Evolutionary conservation across 495 filamentous ascomycete genomes (phyloP).

Genomic region (Lichenothelia convexa): DNA sequence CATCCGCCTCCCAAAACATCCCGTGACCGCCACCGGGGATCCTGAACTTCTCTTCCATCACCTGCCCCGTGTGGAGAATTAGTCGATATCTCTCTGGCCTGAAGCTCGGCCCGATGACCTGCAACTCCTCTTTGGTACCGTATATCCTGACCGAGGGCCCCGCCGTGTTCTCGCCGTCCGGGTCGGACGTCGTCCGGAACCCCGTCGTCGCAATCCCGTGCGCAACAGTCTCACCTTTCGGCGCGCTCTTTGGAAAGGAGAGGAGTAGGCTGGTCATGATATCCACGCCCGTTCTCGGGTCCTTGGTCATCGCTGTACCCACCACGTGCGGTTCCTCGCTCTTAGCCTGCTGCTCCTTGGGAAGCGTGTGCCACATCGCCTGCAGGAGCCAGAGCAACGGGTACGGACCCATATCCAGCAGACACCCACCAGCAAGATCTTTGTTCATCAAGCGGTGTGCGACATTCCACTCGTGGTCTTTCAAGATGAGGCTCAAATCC

Average conservation of each 20-base stretch:
- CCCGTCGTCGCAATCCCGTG: slow-evolving; percentile 66
- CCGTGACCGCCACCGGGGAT: slow-evolving; percentile 50
- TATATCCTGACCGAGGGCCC: slow-evolving; percentile 62
- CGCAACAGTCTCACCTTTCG: slow-evolving; percentile 19
- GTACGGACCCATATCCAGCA: slow-evolving; percentile 79
- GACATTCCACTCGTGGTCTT: slow-evolving; percentile 33
- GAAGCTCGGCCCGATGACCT: slow-evolving; percentile 58
- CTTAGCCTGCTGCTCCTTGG: slow-evolving; percentile 30
- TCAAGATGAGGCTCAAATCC: slow-evolving; percentile 38
- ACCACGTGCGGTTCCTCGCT: too few species aligned
- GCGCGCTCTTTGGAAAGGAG: slow-evolving; percentile 39
- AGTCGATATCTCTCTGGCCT: slow-evolving; percentile 48
- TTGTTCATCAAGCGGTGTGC: slow-evolving; percentile 69
- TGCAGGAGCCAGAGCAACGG: slow-evolving; percentile 88
- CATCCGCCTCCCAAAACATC: slow-evolving; percentile 94
- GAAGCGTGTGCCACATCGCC: slow-evolving; percentile 63
- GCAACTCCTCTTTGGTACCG: slow-evolving; percentile 71
- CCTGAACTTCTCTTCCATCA: slow-evolving; percentile 19
- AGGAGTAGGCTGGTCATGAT: slow-evolving; percentile 64
- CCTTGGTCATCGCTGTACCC: slow-evolving; percentile 49
- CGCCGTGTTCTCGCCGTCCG: slow-evolving; percentile 40
- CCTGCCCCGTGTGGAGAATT: slow-evolving; percentile 21
- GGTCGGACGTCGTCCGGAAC: slow-evolving; percentile 48
- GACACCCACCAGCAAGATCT: slow-evolving; percentile 66
- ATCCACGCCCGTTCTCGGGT: slow-evolving; percentile 75